Percentiles rank a stretch among this genome's conserved stretches.
Conservation (phyloP, 306 rosid genomes). For the Sicyos edulis region DNA sequence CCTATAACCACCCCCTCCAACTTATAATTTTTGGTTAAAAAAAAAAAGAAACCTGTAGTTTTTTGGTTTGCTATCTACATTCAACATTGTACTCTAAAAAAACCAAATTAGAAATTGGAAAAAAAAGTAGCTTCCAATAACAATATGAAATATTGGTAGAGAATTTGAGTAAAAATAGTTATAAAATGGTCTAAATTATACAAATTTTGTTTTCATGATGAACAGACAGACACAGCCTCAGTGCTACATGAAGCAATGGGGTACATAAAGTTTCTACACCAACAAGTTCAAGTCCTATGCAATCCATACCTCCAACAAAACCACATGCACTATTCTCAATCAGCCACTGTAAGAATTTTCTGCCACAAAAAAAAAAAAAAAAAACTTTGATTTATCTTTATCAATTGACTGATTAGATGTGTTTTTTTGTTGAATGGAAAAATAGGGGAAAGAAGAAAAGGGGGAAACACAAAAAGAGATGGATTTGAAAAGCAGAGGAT, state of each 20-base stretch:
- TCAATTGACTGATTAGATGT: not conserved
- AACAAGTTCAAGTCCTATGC: constrained; percentile 84
- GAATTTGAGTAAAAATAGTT: too few relatives aligned
- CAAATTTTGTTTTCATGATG: not conserved
- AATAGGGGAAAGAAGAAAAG: constrained; percentile 36
- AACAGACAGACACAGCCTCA: constrained; percentile 90
- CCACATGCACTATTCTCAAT: constrained; percentile 24
- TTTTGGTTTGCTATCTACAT: too few relatives aligned
- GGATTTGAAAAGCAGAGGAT: constrained; percentile 56
- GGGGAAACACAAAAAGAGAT: not conserved
- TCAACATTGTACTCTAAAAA: too few relatives aligned
- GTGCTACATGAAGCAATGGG: constrained; percentile 95
- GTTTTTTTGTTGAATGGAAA: not conserved
- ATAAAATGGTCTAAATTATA: too few relatives aligned
- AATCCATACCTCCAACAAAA: constrained; percentile 63
- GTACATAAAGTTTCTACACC: constrained; percentile 77
- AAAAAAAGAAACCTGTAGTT: too few relatives aligned
- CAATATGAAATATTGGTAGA: too few relatives aligned
- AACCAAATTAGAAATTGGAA: too few relatives aligned
- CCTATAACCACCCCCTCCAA: too few relatives aligned
- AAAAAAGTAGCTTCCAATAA: too few relatives aligned
- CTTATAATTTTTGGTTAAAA: too few relatives aligned
- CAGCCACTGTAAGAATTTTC: constrained; percentile 34
- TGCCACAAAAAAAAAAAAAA: not conserved
- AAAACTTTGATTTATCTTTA: not conserved